phyloP scores from a whole-genome alignment of 129 eudicot species.

The Flaveria robusta region DNA sequence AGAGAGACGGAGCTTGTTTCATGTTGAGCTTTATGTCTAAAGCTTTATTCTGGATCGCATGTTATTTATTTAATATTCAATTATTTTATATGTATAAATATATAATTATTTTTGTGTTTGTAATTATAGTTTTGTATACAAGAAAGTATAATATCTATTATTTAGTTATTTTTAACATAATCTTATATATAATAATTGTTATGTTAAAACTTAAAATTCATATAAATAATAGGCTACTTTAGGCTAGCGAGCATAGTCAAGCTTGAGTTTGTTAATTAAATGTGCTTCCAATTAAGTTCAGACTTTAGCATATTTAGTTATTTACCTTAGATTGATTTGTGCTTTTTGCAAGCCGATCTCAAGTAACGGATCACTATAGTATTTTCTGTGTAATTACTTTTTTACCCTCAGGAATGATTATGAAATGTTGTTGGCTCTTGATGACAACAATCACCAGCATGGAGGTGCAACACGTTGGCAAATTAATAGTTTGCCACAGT shows the following conservation, averaged over 20 bases:
- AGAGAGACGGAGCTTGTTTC: not conserved
- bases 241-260: not conserved
- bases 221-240: not conserved
- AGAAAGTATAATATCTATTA: not conserved
- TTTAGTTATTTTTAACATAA: not conserved
- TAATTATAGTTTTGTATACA: not conserved
- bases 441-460: conserved; percentile 84
- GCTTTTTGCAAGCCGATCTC: not conserved
- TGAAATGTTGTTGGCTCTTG: conserved; percentile 97
- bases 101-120: not conserved
- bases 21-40: not conserved
- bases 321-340: not conserved
- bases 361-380: not conserved
- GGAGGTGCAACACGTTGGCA: conserved; percentile 79
- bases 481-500: conserved; percentile 76
- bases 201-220: too few species aligned
- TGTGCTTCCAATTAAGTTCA: not conserved
- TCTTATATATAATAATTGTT: not conserved
- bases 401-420: conserved; percentile 66
- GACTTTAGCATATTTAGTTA: not conserved
- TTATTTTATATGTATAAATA: not conserved
- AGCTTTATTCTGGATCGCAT: not conserved
- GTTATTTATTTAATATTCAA: not conserved
- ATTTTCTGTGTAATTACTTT: conserved; percentile 3
- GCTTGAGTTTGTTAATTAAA: not conserved